Conservation (phyloP, 75 land plant genomes). For the Pseudotsuga menziesii region DNA sequence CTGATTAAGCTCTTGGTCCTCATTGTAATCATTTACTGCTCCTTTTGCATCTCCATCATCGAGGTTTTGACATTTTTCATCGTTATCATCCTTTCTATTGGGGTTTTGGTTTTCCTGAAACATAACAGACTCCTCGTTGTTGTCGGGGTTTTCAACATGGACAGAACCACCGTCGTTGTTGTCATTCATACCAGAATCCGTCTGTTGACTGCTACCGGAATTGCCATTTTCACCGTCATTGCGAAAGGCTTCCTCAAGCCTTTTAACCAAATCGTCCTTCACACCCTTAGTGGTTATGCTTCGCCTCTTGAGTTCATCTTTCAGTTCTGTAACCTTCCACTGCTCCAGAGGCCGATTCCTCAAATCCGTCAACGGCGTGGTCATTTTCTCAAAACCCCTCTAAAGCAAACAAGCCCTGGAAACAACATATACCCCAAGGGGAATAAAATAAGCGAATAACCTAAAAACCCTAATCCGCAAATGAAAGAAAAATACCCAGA, state of each 20-base stretch:
- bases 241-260: constrained; percentile 69
- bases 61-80: not conserved
- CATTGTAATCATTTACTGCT: not conserved
- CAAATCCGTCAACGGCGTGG: constrained; percentile 45
- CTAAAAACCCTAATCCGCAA: not conserved
- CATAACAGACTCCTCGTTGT: not conserved
- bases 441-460: not conserved
- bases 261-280: constrained; percentile 79
- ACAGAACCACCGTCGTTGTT: not conserved
- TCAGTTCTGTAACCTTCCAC: constrained; percentile 91
- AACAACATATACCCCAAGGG: not conserved
- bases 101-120: not conserved
- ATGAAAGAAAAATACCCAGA: not conserved
- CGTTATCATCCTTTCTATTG: not conserved
- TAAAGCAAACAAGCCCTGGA: not conserved
- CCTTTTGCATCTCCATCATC: too few relatives aligned
- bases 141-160: not conserved
- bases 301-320: constrained; percentile 81
- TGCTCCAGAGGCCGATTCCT: constrained; percentile 74
- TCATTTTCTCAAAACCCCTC: constrained; percentile 32
- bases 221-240: constrained; percentile 34
- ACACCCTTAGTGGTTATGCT: constrained; percentile 61
- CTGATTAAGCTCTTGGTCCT: not conserved
- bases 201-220: not conserved
- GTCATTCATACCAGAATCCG: not conserved